A percentile compares a stretch with the other conserved stretches of the same genome.
Evolutionary conservation across 2,329 filamentous ascomycete species (phyloP).

Genomic region (Aspergillus sp.): DNA sequence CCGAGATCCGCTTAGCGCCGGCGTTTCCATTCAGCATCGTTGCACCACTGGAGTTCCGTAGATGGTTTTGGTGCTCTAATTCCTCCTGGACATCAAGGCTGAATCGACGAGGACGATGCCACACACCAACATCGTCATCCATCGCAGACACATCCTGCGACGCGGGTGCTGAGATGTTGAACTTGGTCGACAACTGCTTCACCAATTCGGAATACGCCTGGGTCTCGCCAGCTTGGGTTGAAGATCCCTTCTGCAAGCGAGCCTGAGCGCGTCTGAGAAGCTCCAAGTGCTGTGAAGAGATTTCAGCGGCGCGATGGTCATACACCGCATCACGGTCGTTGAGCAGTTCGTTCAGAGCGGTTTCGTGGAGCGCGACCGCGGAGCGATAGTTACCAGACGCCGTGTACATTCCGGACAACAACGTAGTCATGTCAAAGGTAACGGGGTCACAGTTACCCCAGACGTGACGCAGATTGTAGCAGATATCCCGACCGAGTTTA

Average conservation of each 20-base stretch:
- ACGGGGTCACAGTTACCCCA: slow-evolving; percentile 44
- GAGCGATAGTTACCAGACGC: slow-evolving; percentile 26
- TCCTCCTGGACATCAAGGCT: slow-evolving; percentile 27
- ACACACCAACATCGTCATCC: slow-evolving; percentile 23
- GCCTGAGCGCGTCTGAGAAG: slow-evolving; percentile 22
- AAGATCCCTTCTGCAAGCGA: slow-evolving; percentile 15
- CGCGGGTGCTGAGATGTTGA: slow-evolving; percentile 18
- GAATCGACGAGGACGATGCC: slow-evolving; percentile 27
- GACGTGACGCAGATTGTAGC: slow-evolving; percentile 50
- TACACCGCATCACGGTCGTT: slow-evolving; percentile 17
- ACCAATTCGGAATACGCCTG: slow-evolving; percentile 19
- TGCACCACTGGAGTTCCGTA: slow-evolving; percentile 23
- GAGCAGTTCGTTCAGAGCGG: slow-evolving; percentile 22
- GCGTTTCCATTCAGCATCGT: slow-evolving; percentile 21
- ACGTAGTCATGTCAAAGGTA: slow-evolving; percentile 45
- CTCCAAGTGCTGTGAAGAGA: slow-evolving; percentile 25
- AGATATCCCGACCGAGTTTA: slow-evolving; percentile 48
- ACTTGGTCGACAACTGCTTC: slow-evolving; percentile 21
- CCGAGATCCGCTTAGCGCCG: slow-evolving; percentile 17
- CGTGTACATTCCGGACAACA: slow-evolving; percentile 47
- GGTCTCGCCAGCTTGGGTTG: slow-evolving; percentile 8
- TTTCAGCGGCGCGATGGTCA: slow-evolving; percentile 15
- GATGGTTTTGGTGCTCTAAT: slow-evolving; percentile 22
- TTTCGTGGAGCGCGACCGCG: slow-evolving; percentile 25
- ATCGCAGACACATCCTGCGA: slow-evolving; percentile 14